These are phyloP conservation scores for Corniculantispora saksenae DNA, from an alignment of 2,329 filamentous ascomycete species.

Conservation along the genomic window DNA sequence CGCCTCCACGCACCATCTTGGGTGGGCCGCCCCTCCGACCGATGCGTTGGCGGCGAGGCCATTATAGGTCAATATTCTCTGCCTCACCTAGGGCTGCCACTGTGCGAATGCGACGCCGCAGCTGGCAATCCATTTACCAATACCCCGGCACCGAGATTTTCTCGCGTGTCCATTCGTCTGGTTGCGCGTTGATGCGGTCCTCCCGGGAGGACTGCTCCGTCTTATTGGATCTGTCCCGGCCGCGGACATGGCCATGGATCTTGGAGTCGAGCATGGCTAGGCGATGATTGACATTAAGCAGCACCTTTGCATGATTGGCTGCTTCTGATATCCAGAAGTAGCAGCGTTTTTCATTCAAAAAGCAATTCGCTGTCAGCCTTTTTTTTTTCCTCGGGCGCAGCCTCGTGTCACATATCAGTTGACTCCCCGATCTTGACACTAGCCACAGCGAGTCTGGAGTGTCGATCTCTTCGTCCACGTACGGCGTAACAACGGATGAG, in stretches of 20 bases:
- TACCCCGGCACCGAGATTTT: neutral
- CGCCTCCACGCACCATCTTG: neutral
- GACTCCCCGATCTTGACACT: neutral
- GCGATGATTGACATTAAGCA: too few relatives aligned
- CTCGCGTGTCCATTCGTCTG: neutral
- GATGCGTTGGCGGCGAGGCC: conserved; percentile 7
- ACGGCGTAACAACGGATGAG: neutral
- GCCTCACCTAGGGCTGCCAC: neutral
- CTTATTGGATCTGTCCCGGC: neutral
- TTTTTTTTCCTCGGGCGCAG: neutral
- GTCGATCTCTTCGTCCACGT: neutral
- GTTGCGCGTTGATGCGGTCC: neutral
- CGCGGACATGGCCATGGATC: too few relatives aligned
- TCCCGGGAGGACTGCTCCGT: neutral
- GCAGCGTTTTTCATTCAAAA: neutral
- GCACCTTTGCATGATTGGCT: too few relatives aligned
- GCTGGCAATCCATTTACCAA: neutral
- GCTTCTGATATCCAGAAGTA: neutral
- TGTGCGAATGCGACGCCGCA: neutral
- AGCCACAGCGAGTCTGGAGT: neutral
- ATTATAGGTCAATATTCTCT: neutral
- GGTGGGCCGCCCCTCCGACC: neutral
- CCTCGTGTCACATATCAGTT: neutral
- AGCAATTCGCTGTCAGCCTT: neutral
- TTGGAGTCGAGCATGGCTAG: too few relatives aligned